These are phyloP conservation scores for Fusarium pseudocircinatum DNA, from an alignment of 2,329 filamentous ascomycete species.

Conservation along the genomic window DNA sequence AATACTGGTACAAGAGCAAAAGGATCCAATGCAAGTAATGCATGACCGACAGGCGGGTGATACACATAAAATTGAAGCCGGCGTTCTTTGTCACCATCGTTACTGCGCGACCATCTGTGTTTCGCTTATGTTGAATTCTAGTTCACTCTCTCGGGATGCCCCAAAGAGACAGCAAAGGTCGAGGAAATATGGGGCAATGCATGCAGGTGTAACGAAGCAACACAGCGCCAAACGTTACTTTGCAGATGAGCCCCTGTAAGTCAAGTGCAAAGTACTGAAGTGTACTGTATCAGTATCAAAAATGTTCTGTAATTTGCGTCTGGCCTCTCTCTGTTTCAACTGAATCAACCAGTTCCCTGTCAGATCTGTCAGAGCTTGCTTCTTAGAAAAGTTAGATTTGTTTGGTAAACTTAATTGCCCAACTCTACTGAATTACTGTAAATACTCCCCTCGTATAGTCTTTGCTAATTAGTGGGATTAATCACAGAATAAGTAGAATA, in stretches of 20 bases:
- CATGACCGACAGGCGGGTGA: background rate
- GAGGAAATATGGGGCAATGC: slow-evolving; percentile 16
- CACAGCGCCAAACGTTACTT: slow-evolving; percentile 29
- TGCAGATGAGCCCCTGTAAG: slow-evolving; percentile 22
- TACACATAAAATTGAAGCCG: slow-evolving; percentile 9
- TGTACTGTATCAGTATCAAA: background rate
- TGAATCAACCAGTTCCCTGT: slow-evolving; percentile 11
- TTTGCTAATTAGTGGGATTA: background rate
- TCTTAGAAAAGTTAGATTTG: background rate
- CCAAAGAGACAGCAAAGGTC: slow-evolving; percentile 19
- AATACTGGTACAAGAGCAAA: background rate
- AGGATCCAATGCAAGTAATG: background rate
- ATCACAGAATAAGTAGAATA: background rate
- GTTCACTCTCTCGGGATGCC: slow-evolving; percentile 31
- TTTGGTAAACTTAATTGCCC: background rate
- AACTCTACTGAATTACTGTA: background rate
- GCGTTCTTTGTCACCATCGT: background rate
- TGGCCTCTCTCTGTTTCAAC: slow-evolving; percentile 1
- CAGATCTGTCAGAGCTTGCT: background rate
- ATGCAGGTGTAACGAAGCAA: slow-evolving; percentile 36
- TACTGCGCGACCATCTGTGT: slow-evolving; percentile 13
- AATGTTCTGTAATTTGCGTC: background rate
- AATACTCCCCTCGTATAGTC: background rate
- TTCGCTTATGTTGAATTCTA: slow-evolving; percentile 25
- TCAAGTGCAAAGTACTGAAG: background rate